Conservation (phyloP, 2,329 filamentous ascomycete genomes). For the Trichoderma guizhouense region DNA sequence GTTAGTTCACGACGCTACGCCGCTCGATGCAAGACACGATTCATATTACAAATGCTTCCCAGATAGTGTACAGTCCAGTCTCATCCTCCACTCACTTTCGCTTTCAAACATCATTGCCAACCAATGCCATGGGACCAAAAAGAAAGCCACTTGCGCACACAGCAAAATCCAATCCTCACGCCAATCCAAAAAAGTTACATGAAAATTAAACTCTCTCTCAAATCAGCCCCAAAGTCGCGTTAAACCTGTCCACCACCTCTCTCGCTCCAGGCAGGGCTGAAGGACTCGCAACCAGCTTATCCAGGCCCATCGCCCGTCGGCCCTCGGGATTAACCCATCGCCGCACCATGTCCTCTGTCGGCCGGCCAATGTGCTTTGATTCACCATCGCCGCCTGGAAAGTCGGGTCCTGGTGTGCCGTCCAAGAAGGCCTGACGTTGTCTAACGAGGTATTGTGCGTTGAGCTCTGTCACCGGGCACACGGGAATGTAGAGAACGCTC, state of each 20-base stretch:
- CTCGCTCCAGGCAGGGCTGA: slow-evolving; percentile 35
- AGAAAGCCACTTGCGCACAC: neutral
- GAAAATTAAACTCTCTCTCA: slow-evolving; percentile 24
- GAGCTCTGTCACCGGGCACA: slow-evolving; percentile 72
- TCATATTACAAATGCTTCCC: neutral
- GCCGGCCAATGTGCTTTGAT: slow-evolving; percentile 47
- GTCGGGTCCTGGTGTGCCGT: slow-evolving; percentile 65
- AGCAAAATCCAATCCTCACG: neutral
- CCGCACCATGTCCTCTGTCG: slow-evolving; percentile 39
- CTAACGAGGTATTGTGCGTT: slow-evolving; percentile 69
- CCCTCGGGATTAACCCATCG: slow-evolving; percentile 33
- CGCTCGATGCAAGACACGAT: neutral
- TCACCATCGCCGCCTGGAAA: slow-evolving; percentile 72
- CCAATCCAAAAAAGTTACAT: neutral
- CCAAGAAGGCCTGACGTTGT: slow-evolving; percentile 68
- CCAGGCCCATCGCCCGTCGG: slow-evolving; percentile 45
- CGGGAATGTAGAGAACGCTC: slow-evolving; percentile 85
- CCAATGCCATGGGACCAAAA: neutral
- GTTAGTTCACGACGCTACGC: neutral
- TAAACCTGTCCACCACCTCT: slow-evolving; percentile 39
- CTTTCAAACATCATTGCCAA: neutral
- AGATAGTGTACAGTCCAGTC: neutral
- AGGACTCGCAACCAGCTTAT: slow-evolving; percentile 31
- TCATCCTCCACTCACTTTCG: neutral
- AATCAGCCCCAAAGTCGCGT: slow-evolving; percentile 40